Evolutionary conservation across 495 filamentous ascomycete species (phyloP), one percentile per base, ranked within the genome.

Genomic region (Lasiosphaeris hirsuta): DNA sequence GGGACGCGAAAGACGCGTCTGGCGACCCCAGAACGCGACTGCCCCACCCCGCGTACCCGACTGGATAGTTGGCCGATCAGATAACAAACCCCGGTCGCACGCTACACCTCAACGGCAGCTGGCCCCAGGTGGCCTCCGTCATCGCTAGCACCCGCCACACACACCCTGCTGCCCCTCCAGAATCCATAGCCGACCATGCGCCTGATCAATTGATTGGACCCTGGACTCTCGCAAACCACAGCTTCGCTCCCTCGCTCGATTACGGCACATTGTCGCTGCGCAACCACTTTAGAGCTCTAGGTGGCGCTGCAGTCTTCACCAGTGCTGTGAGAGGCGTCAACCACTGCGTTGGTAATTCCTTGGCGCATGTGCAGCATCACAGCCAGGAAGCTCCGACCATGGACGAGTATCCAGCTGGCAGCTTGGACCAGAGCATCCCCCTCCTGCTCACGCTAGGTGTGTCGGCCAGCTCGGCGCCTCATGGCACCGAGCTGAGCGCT

Each of bases 341-440:
- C 23, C 23, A 30, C 23, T 30, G 23, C 23, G 23, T 30, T 30
- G 23, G 23, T 30, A 5, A 30, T 30, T 30, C 23, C 23, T 30
- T 2, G 23, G 23, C 23, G 23, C 23, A 30, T 30, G 23, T 30
- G 23, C 23, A 30, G 23, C 23, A 30, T 30, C 11, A 41, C 39
- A 41, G 39, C 10, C 14, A 41, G 39, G 10, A 15, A 41, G 13
- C 34, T 39, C 10, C 42, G 13, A 35, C 44, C 34, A 96, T 96
- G 92, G 90, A 96, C 76, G 90, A 84, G 59, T 96, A 94, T 73
- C 90, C 91, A 39, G 69, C 78, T 61, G 84, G 86, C 65, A 93
- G 90, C 73, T 76, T 92, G 73, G 81, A 84, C 70, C 90, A 92
- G 72, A 90, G 90, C 68, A 75, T 90, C 56, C 92, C 92, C 13